Conservation (phyloP, 352 stramenopile genomes). For the Phytophthora sansomeana region DNA sequence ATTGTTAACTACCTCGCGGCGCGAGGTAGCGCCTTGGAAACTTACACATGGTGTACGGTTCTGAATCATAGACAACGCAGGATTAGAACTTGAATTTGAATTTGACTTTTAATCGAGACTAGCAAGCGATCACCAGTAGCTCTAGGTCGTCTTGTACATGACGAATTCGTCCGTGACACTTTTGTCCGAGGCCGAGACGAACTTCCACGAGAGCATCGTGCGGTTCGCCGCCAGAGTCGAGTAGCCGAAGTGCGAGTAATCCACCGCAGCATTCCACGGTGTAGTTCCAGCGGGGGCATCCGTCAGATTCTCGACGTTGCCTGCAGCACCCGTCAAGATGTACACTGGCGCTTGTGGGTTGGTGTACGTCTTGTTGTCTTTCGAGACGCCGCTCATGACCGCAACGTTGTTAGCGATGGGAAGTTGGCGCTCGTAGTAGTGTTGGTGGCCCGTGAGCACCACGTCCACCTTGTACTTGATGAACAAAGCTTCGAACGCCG, state of each 20-base stretch:
- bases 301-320: constrained; percentile 21
- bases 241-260: constrained; percentile 40
- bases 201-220: constrained; percentile 41
- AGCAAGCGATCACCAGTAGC: neutral
- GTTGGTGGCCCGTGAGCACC: constrained; percentile 47
- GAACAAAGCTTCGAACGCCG: constrained; percentile 57
- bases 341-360: constrained; percentile 57
- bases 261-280: constrained; percentile 37
- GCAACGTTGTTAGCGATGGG: constrained; percentile 40
- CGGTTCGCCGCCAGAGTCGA: constrained; percentile 38
- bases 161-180: constrained; percentile 36
- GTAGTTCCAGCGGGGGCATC: constrained; percentile 34
- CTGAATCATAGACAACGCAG: too few species aligned
- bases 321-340: constrained; percentile 50
- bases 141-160: constrained; percentile 37
- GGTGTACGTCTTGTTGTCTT: constrained; percentile 40
- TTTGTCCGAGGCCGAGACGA: constrained; percentile 29
- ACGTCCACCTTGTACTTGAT: constrained; percentile 63
- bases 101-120: too few species aligned
- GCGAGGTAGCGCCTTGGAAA: too few species aligned
- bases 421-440: constrained; percentile 56
- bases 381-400: constrained; percentile 46
- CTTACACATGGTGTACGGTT: too few species aligned
- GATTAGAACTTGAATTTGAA: too few species aligned
- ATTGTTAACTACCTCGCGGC: too few species aligned